Evolutionary conservation across 192 early-diverging fungal species (phyloP), one percentile per base, ranked within the genome.

Genomic region (Linnemannia exigua): DNA sequence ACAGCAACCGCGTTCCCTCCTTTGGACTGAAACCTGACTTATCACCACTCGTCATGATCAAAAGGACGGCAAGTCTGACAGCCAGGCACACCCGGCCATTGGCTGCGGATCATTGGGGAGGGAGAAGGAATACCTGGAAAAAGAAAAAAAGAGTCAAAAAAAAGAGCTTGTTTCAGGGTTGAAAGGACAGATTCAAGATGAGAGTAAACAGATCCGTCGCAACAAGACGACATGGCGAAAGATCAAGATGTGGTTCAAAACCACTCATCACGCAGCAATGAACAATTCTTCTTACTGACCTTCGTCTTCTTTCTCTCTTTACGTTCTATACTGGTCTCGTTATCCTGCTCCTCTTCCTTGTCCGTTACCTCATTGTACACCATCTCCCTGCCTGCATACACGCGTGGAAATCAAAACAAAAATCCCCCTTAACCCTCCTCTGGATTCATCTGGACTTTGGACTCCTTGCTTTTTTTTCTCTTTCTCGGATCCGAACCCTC

Each of bases 391-490:
- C 58, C 58, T 69, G 37, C 36, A 36, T 38, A n/a, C 33, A 69
- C 67, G 37, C 67, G 37, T 36, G 37, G 67, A 69, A 69, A 69
- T 69, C 36, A 69, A 31, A 68, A 36, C n/a, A 16, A 47, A 47
- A 72, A 47, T 48, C 16, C 58, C 28, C 28, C 58, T 63, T 63
- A 14, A 63, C n/a, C 54, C 14, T 25, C 14, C 41, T 44, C 28
- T 63, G 58, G 14, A n/a, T 25, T 63, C 58, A 33, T 31, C 15
- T 63, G 25, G 28, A 63, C 58, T 44, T n/a, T 25, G 68, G 36
- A 37, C 58, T 41, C 46, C 76, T 69, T 77, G 33, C 47, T 52
- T 69, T 61, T 48, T 66, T 76, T 67, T 48, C 11, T 47, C 67
- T 16, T 70, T 51, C 47, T 36, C 11, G 61, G 35, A 44, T 66